Base-by-base conservation (phyloP, 2,329 filamentous ascomycete species). In the Keithomyces neogunnii region DNA sequence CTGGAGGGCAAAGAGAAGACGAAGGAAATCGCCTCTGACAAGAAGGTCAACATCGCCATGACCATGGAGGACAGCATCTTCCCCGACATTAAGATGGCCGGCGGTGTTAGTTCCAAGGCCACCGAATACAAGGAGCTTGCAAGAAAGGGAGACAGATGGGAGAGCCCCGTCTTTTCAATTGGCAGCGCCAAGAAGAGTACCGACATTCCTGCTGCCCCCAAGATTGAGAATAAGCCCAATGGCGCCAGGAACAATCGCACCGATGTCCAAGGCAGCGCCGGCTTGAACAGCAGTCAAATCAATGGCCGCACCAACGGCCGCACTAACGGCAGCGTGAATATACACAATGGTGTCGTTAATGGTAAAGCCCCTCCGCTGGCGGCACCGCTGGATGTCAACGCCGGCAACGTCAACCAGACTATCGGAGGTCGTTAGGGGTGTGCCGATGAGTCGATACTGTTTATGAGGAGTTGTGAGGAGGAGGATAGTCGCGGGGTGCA, bases 101-200 rank as follows among this genome's bases (percentile, higher is more conserved):
- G 69, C 29, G 91, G 90, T 51, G 92, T 96, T 66, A 93, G 88
- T 60, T 85, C 82, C 73, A 96, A 96, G 81, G 91, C 92, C 8
- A 95, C 89, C 29, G 89, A 96, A 69, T 97, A 95, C 78, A 89
- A 84, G 73, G 83, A 96, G 28, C 78, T 96, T 52, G 89, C 92
- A 7, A 76, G 75, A 59, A 89, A 93, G 81, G 93, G 93, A 49
- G 88, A 96, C 51, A 85, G 84, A 68, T 99, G 93, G 93, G 86
- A 96, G 76, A 95, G 88, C 55, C 89, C 92, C 8, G 83, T 99
- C 62, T 99, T 99, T 75, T 85, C 82, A 54, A 86, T 97, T 60
- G 92, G 93, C 46, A 79, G 73, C 43, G 90, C 91, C 9, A 75
- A 80, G 51, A 84, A 85, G 70, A 89, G 88, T 42, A 77, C 71